Evolutionary conservation across 352 stramenopile genomes (phyloP).

Genomic region (Albugo candida): DNA sequence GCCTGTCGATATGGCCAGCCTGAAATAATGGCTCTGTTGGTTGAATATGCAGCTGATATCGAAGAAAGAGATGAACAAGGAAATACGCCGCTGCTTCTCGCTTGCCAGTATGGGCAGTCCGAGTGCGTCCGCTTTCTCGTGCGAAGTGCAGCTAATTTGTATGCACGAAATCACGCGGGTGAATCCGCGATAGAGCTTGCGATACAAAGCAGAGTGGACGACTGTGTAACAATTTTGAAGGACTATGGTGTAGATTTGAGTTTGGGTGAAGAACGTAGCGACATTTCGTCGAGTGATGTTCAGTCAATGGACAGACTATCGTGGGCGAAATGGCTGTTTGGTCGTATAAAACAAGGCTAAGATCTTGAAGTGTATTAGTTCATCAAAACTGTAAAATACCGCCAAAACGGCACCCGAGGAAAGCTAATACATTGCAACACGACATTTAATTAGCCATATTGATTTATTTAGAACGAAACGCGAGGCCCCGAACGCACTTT

Average conservation of each 20-base stretch:
- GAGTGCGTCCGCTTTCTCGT: conserved; percentile 49
- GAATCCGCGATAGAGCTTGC: conserved; percentile 46
- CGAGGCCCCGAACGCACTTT: too few relatives aligned
- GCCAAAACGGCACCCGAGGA: too few relatives aligned
- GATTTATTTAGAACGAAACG: too few relatives aligned
- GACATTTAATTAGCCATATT: too few relatives aligned
- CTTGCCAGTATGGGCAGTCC: conserved; percentile 46
- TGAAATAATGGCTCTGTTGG: conserved; percentile 41
- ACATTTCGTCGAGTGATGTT: too few relatives aligned
- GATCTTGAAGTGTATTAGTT: too few relatives aligned
- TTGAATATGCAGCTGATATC: conserved; percentile 39
- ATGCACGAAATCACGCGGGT: conserved; percentile 17
- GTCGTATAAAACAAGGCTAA: too few relatives aligned
- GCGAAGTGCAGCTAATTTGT: conserved; percentile 39
- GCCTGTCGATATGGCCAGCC: conserved; percentile 32
- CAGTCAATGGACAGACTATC: too few relatives aligned
- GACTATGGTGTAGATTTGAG: conserved; percentile 29
- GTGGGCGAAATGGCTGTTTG: too few relatives aligned
- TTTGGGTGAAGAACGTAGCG: too few relatives aligned
- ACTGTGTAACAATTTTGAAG: conserved; percentile 37
- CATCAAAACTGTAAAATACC: too few relatives aligned
- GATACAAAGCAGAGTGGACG: conserved; percentile 36
- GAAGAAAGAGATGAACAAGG: conserved; percentile 39
- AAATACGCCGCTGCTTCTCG: conserved; percentile 44
- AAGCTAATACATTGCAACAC: too few relatives aligned